A percentile compares a stretch with the other conserved stretches of the same genome.
These are phyloP conservation scores for Laetiporus sulphureus DNA, from an alignment of 1,284 basidiomycete species.

Conservation along the genomic window DNA sequence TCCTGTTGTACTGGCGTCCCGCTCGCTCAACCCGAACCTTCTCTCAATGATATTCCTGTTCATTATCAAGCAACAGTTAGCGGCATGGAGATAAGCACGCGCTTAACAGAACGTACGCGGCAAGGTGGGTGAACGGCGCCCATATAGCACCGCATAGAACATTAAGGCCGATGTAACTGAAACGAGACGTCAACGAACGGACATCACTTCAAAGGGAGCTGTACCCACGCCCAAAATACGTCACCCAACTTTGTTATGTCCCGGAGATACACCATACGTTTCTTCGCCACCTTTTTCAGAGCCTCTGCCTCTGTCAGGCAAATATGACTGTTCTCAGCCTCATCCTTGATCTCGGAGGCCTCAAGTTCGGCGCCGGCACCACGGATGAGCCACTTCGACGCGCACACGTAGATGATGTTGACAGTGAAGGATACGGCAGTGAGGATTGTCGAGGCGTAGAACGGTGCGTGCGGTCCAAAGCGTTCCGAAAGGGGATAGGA, in stretches of 20 bases:
- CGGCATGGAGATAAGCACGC: not conserved
- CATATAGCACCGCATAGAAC: slow-evolving; percentile 73
- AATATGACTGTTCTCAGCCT: slow-evolving; percentile 30
- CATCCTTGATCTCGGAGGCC: slow-evolving; percentile 49
- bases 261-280: slow-evolving; percentile 50
- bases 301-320: slow-evolving; percentile 49
- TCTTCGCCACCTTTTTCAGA: slow-evolving; percentile 57
- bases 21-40: slow-evolving; percentile 57
- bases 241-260: slow-evolving; percentile 67
- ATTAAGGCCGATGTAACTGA: slow-evolving; percentile 65
- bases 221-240: slow-evolving; percentile 72
- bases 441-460: slow-evolving; percentile 61
- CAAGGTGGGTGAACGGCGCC: slow-evolving; percentile 73
- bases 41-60: slow-evolving; percentile 68
- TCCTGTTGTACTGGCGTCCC: slow-evolving; percentile 54
- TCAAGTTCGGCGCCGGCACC: slow-evolving; percentile 57
- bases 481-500: slow-evolving; percentile 69
- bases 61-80: not conserved
- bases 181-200: slow-evolving; percentile 3
- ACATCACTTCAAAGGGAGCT: not conserved
- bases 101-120: slow-evolving; percentile 42
- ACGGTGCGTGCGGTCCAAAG: slow-evolving; percentile 66
- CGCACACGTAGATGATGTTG: slow-evolving; percentile 60
- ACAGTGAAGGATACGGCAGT: slow-evolving; percentile 58
- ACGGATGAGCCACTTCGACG: slow-evolving; percentile 56